phyloP scores from a whole-genome alignment of 2,329 filamentous ascomycete genomes.

The Lachnellula suecica region DNA sequence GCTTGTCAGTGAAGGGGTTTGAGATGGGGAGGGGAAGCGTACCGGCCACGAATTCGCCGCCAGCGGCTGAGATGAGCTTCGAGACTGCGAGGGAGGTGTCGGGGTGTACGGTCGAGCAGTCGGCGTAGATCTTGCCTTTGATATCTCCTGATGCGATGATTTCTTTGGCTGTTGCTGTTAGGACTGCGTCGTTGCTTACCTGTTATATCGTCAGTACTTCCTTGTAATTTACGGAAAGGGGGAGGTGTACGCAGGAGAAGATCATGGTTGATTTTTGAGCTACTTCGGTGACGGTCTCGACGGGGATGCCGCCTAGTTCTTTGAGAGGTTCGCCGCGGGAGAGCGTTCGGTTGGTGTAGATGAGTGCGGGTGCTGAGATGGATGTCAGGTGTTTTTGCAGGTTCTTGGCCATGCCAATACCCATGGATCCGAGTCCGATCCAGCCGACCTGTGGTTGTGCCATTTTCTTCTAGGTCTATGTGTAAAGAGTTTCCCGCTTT shows the following conservation, averaged over 20 bases:
- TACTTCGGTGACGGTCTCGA: conserved; percentile 26
- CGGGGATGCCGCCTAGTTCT: conserved; percentile 34
- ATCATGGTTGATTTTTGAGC: conserved; percentile 38
- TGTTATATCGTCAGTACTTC: conserved; percentile 11
- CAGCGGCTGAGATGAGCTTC: conserved; percentile 33
- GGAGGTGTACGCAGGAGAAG: conserved; percentile 26
- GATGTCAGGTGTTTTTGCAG: conserved; percentile 27
- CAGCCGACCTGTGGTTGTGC: conserved; percentile 8
- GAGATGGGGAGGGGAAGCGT: conserved; percentile 10
- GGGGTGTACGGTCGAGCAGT: conserved; percentile 35
- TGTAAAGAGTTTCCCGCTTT: too few relatives aligned
- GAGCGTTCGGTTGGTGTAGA: conserved; percentile 42
- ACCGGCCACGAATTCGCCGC: conserved; percentile 31
- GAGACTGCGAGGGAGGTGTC: conserved; percentile 34
- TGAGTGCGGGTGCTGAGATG: conserved; percentile 22
- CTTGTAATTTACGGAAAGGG: conserved; percentile 30
- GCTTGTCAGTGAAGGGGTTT: conserved; percentile 10
- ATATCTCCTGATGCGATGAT: conserved; percentile 25
- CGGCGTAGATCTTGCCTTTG: conserved; percentile 32
- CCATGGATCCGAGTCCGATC: conserved; percentile 35
- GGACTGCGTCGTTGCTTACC: conserved; percentile 41
- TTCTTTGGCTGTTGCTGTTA: conserved; percentile 31
- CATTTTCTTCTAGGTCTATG: too few relatives aligned
- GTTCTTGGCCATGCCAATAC: conserved; percentile 26
- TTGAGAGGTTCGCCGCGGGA: conserved; percentile 37